Conservation (phyloP, 1,139 yeast species). For the Zygosaccharomyces pseudobailii region DNA sequence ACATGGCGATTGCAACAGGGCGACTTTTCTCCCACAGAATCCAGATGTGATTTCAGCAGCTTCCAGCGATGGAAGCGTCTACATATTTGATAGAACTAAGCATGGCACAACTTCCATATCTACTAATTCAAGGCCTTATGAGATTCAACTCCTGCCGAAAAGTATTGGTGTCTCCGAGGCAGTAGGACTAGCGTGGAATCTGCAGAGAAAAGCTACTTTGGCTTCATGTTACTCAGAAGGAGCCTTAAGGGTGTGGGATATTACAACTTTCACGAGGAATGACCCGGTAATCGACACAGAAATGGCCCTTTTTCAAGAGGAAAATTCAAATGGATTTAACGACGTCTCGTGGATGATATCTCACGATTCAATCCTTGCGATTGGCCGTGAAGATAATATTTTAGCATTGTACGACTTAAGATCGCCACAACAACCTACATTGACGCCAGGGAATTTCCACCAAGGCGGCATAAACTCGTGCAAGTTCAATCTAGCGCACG, state of each 20-base stretch:
- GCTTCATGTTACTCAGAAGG: slow-evolving; percentile 59
- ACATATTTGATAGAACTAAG: slow-evolving; percentile 56
- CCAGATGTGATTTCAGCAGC: slow-evolving; percentile 69
- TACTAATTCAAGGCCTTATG: slow-evolving; percentile 10
- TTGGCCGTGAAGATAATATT: slow-evolving; percentile 54
- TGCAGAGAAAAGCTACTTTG: slow-evolving; percentile 45
- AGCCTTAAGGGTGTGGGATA: slow-evolving; percentile 52
- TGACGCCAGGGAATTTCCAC: slow-evolving; percentile 34
- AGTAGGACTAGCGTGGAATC: slow-evolving; percentile 47
- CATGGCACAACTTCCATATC: slow-evolving; percentile 29
- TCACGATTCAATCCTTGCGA: slow-evolving; percentile 53
- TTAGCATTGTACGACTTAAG: slow-evolving; percentile 51
- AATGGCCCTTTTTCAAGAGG: slow-evolving; percentile 3
- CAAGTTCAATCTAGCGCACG: slow-evolving; percentile 56
- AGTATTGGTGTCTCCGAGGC: slow-evolving; percentile 19
- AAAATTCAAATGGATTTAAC: slow-evolving; percentile 46
- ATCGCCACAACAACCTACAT: slow-evolving; percentile 9
- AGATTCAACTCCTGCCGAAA: slow-evolving; percentile 14
- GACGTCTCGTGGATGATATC: slow-evolving; percentile 56
- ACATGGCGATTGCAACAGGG: slow-evolving; percentile 59
- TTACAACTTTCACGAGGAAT: slow-evolving; percentile 31
- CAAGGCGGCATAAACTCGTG: slow-evolving; percentile 57
- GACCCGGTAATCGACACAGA: slow-evolving; percentile 21
- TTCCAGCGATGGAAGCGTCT: slow-evolving; percentile 69
- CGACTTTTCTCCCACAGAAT: slow-evolving; percentile 73